phyloP scores from a whole-genome alignment of 495 filamentous ascomycete genomes.

The Penicillium riverlandense region DNA sequence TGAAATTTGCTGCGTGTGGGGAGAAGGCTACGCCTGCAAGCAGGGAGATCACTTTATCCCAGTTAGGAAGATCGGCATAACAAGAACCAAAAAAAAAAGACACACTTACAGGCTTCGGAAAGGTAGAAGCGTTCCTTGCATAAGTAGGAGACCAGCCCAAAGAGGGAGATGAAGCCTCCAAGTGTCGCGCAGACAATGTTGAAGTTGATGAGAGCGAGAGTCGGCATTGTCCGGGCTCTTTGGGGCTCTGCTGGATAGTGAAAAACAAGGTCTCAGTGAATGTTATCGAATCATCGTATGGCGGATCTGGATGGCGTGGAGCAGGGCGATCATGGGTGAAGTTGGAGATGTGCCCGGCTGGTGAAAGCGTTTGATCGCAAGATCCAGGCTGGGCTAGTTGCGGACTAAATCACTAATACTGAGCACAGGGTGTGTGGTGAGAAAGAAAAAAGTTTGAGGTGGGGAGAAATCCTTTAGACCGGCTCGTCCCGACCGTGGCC shows the following conservation, averaged over 20 bases:
- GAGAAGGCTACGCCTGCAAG: slow-evolving; percentile 72
- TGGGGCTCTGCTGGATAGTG: background rate
- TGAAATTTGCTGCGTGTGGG: slow-evolving; percentile 68
- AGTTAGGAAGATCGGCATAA: background rate
- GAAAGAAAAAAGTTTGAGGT: background rate
- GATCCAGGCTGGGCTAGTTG: too few species aligned
- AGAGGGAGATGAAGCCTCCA: slow-evolving; percentile 82
- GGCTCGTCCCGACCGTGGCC: too few species aligned
- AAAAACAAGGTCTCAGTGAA: slow-evolving; percentile 12
- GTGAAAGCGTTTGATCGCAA: background rate
- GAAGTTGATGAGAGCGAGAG: slow-evolving; percentile 72
- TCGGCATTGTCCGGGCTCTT: slow-evolving; percentile 56
- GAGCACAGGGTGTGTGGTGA: too few species aligned
- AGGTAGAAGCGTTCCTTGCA: slow-evolving; percentile 88
- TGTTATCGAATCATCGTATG: slow-evolving; percentile 42
- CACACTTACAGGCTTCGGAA: slow-evolving; percentile 81
- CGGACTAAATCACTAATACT: too few species aligned
- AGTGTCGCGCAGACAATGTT: slow-evolving; percentile 79
- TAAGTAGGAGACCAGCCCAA: slow-evolving; percentile 82
- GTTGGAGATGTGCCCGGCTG: background rate
- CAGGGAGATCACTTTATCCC: slow-evolving; percentile 65
- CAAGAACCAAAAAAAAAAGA: slow-evolving; percentile 5
- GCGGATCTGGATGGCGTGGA: slow-evolving; percentile 1
- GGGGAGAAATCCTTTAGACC: background rate
- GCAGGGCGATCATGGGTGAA: slow-evolving; percentile 16